Evolutionary conservation across 2,329 filamentous ascomycete genomes (phyloP).

Genomic region (Neocatenulostroma microsporum): DNA sequence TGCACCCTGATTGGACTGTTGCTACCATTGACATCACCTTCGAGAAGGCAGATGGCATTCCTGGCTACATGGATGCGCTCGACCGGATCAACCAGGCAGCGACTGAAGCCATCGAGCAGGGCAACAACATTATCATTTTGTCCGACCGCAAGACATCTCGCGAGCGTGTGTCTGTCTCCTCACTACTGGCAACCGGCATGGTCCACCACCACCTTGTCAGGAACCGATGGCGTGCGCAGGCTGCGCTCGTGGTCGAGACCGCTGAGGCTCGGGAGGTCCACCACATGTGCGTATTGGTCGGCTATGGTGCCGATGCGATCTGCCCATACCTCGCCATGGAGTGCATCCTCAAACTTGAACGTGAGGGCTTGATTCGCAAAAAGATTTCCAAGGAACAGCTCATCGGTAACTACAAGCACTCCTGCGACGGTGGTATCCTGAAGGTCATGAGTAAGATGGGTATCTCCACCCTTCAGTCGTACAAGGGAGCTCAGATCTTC

Average conservation of each 20-base stretch:
- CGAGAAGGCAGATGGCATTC: constrained; percentile 71
- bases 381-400: constrained; percentile 73
- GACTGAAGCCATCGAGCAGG: constrained; percentile 72
- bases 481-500: constrained; percentile 98
- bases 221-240: constrained; percentile 91
- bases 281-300: constrained; percentile 96
- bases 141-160: constrained; percentile 80
- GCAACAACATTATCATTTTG: constrained; percentile 77
- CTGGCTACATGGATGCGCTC: constrained; percentile 78
- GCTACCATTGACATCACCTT: constrained; percentile 90
- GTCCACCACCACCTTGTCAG: constrained; percentile 91
- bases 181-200: constrained; percentile 81
- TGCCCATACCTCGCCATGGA: constrained; percentile 95
- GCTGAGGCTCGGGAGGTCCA: constrained; percentile 95
- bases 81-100: constrained; percentile 82
- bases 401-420: constrained; percentile 94
- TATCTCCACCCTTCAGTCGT: constrained; percentile 90
- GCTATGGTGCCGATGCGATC: constrained; percentile 88
- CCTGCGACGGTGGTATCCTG: constrained; percentile 88
- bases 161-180: constrained; percentile 76
- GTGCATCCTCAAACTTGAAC: constrained; percentile 93
- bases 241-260: constrained; percentile 80
- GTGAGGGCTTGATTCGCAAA: constrained; percentile 86
- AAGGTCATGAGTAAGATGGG: constrained; percentile 99
- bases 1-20: constrained; percentile 76